phyloP scores from a whole-genome alignment of 1,284 basidiomycete species.

The Sporisorium graminicola region DNA sequence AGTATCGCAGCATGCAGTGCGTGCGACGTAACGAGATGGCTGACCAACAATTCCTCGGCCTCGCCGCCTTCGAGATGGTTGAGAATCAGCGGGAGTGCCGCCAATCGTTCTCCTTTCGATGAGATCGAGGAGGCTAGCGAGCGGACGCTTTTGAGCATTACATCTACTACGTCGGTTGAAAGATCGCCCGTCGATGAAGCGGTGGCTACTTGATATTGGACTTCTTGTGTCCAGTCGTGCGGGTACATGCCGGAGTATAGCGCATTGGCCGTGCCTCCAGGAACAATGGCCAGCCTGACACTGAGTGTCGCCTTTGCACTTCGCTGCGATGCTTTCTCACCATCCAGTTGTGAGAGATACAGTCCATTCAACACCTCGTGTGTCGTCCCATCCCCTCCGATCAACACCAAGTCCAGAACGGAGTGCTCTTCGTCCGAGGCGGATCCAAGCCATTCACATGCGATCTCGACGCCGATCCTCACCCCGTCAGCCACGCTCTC shows the following conservation, averaged over 20 bases:
- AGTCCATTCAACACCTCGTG: constrained; percentile 67
- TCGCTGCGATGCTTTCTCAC: not conserved
- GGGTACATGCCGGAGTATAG: constrained; percentile 77
- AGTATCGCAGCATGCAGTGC: constrained; percentile 89
- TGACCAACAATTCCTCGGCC: constrained; percentile 41
- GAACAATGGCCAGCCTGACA: constrained; percentile 72
- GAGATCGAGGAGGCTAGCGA: constrained; percentile 6
- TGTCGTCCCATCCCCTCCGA: constrained; percentile 70
- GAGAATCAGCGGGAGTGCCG: constrained; percentile 20
- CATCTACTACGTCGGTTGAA: not conserved
- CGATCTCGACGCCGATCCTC: constrained; percentile 28
- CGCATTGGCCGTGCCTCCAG: constrained; percentile 93
- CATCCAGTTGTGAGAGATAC: not conserved
- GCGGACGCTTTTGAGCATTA: constrained; percentile 21
- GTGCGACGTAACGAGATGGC: constrained; percentile 72
- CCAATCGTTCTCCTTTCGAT: not conserved
- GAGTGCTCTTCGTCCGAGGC: too few relatives aligned
- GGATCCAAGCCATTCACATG: not conserved
- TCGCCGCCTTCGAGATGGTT: constrained; percentile 4
- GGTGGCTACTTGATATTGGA: constrained; percentile 21
- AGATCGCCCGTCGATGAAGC: not conserved
- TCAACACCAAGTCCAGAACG: constrained; percentile 45
- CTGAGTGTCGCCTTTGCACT: constrained; percentile 3
- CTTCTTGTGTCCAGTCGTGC: constrained; percentile 46
- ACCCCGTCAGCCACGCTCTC: constrained; percentile 26